These are phyloP conservation scores for Pontederia paniculata DNA, from an alignment of 176 grass and related monocot species.

Conservation along the genomic window DNA sequence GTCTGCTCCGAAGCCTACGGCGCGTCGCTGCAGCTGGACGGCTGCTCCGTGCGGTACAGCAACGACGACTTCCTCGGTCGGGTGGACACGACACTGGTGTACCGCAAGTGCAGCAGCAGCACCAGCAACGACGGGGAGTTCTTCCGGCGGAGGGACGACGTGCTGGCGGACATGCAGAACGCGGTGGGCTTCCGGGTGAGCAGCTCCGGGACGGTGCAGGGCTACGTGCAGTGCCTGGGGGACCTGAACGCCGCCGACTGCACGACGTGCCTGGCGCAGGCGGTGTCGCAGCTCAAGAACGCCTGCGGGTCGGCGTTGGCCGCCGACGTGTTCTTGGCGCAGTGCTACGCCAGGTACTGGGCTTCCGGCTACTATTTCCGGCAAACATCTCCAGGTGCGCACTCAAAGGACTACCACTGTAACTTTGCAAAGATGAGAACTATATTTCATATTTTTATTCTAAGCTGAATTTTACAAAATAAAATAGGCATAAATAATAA, in stretches of 20 bases:
- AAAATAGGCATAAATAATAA: too few relatives aligned
- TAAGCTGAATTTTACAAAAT: too few relatives aligned
- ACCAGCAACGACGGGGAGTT: slow-evolving; percentile 48
- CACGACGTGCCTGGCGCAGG: slow-evolving; percentile 61
- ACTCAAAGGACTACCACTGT: neutral
- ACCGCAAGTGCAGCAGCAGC: slow-evolving; percentile 91
- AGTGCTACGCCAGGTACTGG: slow-evolving; percentile 96
- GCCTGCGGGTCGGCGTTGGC: slow-evolving; percentile 61
- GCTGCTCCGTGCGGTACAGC: slow-evolving; percentile 84
- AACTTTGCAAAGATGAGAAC: too few relatives aligned
- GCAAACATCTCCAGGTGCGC: slow-evolving; percentile 36
- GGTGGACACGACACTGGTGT: slow-evolving; percentile 47
- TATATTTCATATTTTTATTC: neutral
- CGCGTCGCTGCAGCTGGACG: slow-evolving; percentile 89
- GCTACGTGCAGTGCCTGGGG: slow-evolving; percentile 74
- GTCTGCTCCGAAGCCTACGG: slow-evolving; percentile 42
- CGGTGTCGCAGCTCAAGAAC: slow-evolving; percentile 62
- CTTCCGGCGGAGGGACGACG: slow-evolving; percentile 41
- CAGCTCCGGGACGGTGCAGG: slow-evolving; percentile 55
- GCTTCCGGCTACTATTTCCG: slow-evolving; percentile 63
- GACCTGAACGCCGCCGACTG: slow-evolving; percentile 62
- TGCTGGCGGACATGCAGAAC: slow-evolving; percentile 44
- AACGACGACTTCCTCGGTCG: slow-evolving; percentile 52
- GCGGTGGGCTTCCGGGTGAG: slow-evolving; percentile 34
- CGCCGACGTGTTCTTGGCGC: slow-evolving; percentile 71